Base-by-base conservation (phyloP, 306 rosid species). In the Cucurbita maxima region DNA sequence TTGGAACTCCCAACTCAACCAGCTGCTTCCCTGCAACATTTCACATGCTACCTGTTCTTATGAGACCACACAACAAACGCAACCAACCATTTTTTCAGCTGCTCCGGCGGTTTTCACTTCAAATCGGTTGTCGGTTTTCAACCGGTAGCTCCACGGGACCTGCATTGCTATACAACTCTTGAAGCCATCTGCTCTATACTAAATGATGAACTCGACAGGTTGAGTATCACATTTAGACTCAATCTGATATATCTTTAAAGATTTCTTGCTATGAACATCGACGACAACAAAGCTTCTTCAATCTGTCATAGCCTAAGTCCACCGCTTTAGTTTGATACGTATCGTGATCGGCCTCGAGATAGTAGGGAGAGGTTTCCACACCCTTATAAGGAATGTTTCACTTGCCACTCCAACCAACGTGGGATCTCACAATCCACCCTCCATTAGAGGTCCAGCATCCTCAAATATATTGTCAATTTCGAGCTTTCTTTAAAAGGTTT, bases 131-230 rank as follows among this genome's bases (percentile, higher is more conserved):
- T 78, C 86, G 87, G 59, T 86, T 87, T 82, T 93, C 97, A 1
- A 87, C 90, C 73, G 96, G 96, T 51, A 93, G 85, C 77, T 90
- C 94, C 70, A 93, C 79, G 1, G 73, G 77, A 13, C 92, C 85
- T n/a, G 98, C 98, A 38, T 90, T 90, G 11, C 74, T 96, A 40
- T 90, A 94, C 73, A 94, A 94, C 76, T 94, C 98, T 79, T 94
- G 13, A 19, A 47, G 54, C 8, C 41, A 44, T 47, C 20, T 41
- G 15, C n/a, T 63, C 14, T 68, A 7, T 22, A 18, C 3, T 11
- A 19, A 34, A 66, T 11, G 11, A 63, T n/a, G 50, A 60, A 8
- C 30, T 37, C 14, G 45, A 36, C 10, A 0, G 12, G 18, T 15
- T 12, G 6, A 14, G 19, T 34, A 14, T 61, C 22, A 61, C 19